Conservation (phyloP, 208 protist species). For the Herpetomonas samuelpessoai region DNA sequence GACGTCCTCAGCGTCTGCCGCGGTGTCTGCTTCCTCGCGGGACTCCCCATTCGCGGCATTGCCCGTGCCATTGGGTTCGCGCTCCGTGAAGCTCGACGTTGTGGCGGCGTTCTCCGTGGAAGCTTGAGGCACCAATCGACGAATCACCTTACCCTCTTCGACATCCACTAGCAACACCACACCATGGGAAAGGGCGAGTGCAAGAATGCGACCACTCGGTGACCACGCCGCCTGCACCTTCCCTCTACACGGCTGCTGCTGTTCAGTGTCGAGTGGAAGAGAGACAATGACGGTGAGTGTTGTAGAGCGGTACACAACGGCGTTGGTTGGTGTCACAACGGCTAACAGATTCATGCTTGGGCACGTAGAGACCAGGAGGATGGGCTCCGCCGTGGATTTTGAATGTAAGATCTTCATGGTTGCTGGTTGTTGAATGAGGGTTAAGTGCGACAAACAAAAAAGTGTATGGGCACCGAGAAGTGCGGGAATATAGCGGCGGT, state of each 20-base stretch:
- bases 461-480: too few species aligned
- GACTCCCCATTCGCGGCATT: not conserved
- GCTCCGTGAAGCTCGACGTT: not conserved
- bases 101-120: not conserved
- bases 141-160: slow-evolving; percentile 56
- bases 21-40: not conserved
- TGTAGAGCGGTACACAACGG: slow-evolving; percentile 76
- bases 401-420: slow-evolving; percentile 84
- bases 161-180: slow-evolving; percentile 64
- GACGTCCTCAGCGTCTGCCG: not conserved
- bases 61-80: not conserved
- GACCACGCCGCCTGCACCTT: slow-evolving; percentile 52
- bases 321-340: slow-evolving; percentile 48
- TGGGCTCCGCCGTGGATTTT: slow-evolving; percentile 53
- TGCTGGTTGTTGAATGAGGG: too few species aligned
- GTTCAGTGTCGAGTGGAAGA: slow-evolving; percentile 24
- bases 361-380: slow-evolving; percentile 71
- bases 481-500: too few species aligned
- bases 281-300: slow-evolving; percentile 62
- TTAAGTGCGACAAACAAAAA: too few species aligned
- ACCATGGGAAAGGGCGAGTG: slow-evolving; percentile 43
- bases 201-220: slow-evolving; percentile 66
- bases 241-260: too few species aligned
- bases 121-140: slow-evolving; percentile 35
- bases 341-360: slow-evolving; percentile 75